These are phyloP conservation scores for Leptodermis oblonga DNA, from an alignment of 257 asterid species.

Conservation along the genomic window DNA sequence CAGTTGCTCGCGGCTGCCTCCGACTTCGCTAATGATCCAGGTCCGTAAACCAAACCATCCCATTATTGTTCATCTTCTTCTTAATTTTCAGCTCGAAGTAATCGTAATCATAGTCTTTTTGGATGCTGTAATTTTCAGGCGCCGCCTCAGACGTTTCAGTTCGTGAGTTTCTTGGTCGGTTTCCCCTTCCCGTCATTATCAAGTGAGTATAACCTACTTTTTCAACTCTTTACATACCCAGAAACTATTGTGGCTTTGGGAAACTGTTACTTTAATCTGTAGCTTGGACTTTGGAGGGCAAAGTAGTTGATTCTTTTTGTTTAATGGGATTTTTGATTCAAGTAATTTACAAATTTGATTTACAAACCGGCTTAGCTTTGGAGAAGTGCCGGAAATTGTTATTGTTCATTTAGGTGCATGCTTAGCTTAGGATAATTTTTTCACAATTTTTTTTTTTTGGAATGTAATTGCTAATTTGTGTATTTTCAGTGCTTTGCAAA, in stretches of 20 bases:
- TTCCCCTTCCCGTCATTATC: conserved; percentile 78
- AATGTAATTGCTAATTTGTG: conserved; percentile 19
- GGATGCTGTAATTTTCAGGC: conserved; percentile 41
- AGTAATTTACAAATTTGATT: neutral
- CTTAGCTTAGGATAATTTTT: neutral
- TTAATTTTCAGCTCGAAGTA: neutral
- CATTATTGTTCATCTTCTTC: neutral
- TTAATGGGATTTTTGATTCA: neutral
- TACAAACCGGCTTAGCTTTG: neutral
- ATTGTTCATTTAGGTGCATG: neutral
- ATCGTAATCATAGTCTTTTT: neutral
- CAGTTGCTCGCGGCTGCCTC: conserved; percentile 70
- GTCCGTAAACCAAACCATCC: conserved; percentile 20
- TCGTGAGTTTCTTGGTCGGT: conserved; percentile 64
- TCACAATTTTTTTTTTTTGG: neutral
- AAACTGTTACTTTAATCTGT: neutral
- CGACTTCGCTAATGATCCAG: conserved; percentile 54
- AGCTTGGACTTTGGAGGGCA: neutral
- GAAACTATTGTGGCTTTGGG: neutral
- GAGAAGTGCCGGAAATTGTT: neutral
- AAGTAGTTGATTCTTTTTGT: neutral
- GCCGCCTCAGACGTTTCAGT: conserved; percentile 62
- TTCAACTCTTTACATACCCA: neutral
- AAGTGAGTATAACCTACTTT: conserved; percentile 29
- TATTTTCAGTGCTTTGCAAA: conserved; percentile 65